Conservation (phyloP, 2,329 filamentous ascomycete genomes). For the Talaromyces sp. region DNA sequence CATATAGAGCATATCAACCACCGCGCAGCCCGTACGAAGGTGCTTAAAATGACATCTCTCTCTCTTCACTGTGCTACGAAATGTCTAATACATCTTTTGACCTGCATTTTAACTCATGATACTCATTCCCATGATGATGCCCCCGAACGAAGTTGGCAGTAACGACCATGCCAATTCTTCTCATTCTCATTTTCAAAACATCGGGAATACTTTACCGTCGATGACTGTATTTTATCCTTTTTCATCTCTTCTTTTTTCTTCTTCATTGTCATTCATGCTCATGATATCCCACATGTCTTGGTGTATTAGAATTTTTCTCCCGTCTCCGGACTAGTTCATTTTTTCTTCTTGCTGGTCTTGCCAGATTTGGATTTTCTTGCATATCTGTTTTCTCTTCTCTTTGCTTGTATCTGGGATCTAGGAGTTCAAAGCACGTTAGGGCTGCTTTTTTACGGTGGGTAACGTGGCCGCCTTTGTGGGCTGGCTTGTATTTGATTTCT, state of each 20-base stretch:
- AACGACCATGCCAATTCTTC: slow-evolving; percentile 13
- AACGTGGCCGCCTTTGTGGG: not conserved
- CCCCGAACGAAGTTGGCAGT: slow-evolving; percentile 5
- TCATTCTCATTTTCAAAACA: not conserved
- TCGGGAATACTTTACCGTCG: not conserved
- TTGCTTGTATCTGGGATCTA: not conserved
- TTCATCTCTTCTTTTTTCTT: slow-evolving; percentile 5
- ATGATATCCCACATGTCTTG: slow-evolving; percentile 18
- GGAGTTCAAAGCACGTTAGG: slow-evolving; percentile 2
- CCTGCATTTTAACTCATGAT: slow-evolving; percentile 10
- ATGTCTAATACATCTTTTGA: not conserved
- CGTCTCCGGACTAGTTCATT: not conserved
- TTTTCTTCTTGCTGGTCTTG: not conserved
- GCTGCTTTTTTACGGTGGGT: not conserved
- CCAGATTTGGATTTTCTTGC: not conserved
- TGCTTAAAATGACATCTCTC: not conserved
- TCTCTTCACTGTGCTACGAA: not conserved
- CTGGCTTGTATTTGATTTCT: not conserved
- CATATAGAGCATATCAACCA: slow-evolving; percentile 16
- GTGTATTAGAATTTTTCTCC: slow-evolving; percentile 3
- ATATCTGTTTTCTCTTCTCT: not conserved
- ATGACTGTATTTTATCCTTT: not conserved
- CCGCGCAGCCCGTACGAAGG: slow-evolving; percentile 13
- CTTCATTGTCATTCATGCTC: slow-evolving; percentile 5
- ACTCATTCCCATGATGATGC: slow-evolving; percentile 1